Conservation (phyloP, 148 eudicot species). For the Heliamphora exappendiculata region DNA sequence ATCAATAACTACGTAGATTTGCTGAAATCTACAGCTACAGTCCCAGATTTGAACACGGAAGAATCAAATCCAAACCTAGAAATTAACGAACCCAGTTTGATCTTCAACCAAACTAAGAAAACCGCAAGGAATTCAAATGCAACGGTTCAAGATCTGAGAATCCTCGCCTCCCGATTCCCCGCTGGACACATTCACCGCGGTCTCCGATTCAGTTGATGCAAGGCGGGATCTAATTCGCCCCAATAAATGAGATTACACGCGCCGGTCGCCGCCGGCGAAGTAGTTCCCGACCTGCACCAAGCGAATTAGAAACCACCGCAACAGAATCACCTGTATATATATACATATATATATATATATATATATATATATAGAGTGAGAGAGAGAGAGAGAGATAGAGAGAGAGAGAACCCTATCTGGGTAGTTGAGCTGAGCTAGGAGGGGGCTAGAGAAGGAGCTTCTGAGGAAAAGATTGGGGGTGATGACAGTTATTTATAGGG, state of each 20-base stretch:
- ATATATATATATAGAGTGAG: not conserved
- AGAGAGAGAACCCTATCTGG: not conserved
- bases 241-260: not conserved
- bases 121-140: not conserved
- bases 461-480: too few species aligned
- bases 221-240: slow-evolving; percentile 46
- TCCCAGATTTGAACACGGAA: not conserved
- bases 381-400: not conserved
- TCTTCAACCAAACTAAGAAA: not conserved
- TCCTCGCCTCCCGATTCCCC: not conserved
- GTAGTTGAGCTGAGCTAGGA: not conserved
- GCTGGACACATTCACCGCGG: slow-evolving; percentile 22
- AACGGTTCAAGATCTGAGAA: slow-evolving; percentile 9
- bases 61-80: slow-evolving; percentile 1
- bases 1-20: not conserved
- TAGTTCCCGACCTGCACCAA: slow-evolving; percentile 99
- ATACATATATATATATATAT: not conserved
- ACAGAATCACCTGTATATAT: slow-evolving; percentile 1
- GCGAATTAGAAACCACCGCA: slow-evolving; percentile 84
- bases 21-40: not conserved
- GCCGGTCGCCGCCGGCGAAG: slow-evolving; percentile 19
- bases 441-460: not conserved
- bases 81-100: not conserved
- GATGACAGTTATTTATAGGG: too few species aligned
- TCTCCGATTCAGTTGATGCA: slow-evolving; percentile 80